phyloP scores from a whole-genome alignment of 2,329 filamentous ascomycete species.

The Talaromyces pinophilus region DNA sequence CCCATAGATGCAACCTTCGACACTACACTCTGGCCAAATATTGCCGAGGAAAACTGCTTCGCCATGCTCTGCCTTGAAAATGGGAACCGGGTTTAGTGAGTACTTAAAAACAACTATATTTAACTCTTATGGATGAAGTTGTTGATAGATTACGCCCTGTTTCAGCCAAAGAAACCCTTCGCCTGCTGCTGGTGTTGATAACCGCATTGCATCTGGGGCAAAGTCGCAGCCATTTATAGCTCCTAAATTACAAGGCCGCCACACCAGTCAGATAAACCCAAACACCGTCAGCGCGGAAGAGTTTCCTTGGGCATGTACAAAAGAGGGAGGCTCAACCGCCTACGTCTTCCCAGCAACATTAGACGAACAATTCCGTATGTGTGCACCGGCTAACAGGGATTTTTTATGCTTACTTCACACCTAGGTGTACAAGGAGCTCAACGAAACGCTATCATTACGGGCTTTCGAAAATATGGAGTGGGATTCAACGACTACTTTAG shows the following conservation, averaged over 20 bases:
- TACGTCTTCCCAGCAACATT: not conserved
- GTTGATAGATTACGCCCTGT: not conserved
- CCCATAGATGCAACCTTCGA: slow-evolving; percentile 1
- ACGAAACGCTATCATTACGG: not conserved
- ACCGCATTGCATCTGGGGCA: not conserved
- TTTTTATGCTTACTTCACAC: not conserved
- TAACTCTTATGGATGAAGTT: not conserved
- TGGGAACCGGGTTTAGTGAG: slow-evolving; percentile 6
- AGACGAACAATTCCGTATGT: not conserved
- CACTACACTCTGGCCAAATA: slow-evolving; percentile 2
- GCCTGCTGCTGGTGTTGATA: too few relatives aligned
- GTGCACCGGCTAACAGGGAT: not conserved
- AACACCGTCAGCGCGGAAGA: slow-evolving; percentile 7
- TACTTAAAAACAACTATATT: not conserved
- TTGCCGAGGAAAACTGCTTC: slow-evolving; percentile 12
- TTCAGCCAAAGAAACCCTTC: not conserved
- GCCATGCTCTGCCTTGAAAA: slow-evolving; percentile 9
- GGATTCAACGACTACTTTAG: not conserved
- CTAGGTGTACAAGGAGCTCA: not conserved
- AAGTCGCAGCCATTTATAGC: not conserved
- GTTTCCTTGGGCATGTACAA: slow-evolving; percentile 8
- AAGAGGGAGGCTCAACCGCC: not conserved
- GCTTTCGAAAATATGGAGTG: not conserved
- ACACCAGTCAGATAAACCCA: slow-evolving; percentile 8
- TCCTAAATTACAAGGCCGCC: not conserved